Evolutionary conservation across 495 filamentous ascomycete genomes (phyloP), one percentile per base, ranked within the genome.

Genomic region (Cercophora scortea): DNA sequence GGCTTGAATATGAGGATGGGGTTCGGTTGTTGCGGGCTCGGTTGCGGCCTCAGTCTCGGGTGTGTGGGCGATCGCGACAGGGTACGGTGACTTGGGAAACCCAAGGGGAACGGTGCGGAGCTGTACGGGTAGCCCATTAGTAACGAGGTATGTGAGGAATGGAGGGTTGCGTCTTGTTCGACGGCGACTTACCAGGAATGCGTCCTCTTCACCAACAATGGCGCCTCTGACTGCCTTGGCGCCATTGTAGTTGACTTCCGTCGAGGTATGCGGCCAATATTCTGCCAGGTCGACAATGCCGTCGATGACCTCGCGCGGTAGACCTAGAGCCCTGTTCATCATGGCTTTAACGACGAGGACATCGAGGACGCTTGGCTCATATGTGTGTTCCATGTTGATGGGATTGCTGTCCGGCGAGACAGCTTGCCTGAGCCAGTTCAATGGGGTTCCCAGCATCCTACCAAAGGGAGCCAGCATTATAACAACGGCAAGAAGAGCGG

Each of bases 251-350:
- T 59, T 50, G 11, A 64, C 35, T 35, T 58, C 55, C 6, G 64
- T 61, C 4, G 71, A 65, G 0, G 74, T 71, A 49, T 77, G 74
- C 0, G 79, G 77, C 86, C 86, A 90, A 60, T 89, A 89, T 63
- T 88, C 85, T 17, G 85, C 85, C 39, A 68, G 63, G 59, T 88
- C 86, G 48, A 87, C 59, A 35, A 90, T 80, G 47, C 71, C 64
- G 63, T 89, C 83, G n/a, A 87, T 61, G 17, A 90, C 59, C 53
- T 90, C 86, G 2, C 68, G 54, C 0, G 86, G 86, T 0, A 88
- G 63, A 1, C 60, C 52, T 35, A 71, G 61, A 8, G 59, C 51
- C 41, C 71, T 61, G 34, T 32, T 52, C 8, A 79, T 57, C 54
- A 78, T 74, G 7, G 59, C 49, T 54, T 74, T 79, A 36, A 76